Percentiles rank a stretch among this genome's conserved stretches.
phyloP scores from a whole-genome alignment of 192 early-diverging fungal species.

The Haplosporangium gracile region DNA sequence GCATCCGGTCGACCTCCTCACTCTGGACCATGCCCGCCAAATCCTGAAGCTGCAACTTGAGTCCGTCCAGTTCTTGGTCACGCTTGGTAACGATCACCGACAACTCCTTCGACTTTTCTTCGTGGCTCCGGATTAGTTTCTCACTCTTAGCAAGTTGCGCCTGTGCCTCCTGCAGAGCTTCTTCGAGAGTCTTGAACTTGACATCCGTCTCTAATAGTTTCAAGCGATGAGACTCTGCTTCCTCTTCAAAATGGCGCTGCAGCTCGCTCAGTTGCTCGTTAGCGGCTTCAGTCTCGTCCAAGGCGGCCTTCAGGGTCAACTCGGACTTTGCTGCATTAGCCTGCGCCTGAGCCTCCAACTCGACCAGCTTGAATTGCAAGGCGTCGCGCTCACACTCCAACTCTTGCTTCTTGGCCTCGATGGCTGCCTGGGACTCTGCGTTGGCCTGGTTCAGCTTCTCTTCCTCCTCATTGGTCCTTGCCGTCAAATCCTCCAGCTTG shows the following conservation, averaged over 20 bases:
- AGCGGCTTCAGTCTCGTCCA: constrained; percentile 48
- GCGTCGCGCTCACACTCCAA: constrained; percentile 17
- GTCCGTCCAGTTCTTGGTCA: constrained; percentile 55
- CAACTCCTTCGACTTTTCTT: constrained; percentile 32
- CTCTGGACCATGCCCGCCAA: constrained; percentile 61
- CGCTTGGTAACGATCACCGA: constrained; percentile 39
- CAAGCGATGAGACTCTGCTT: constrained; percentile 21
- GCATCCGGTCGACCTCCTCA: constrained; percentile 65
- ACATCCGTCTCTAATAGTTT: constrained; percentile 22
- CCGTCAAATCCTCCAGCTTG: constrained; percentile 56
- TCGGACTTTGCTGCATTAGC: background rate
- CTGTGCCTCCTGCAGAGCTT: constrained; percentile 47
- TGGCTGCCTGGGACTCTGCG: constrained; percentile 18
- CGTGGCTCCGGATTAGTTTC: constrained; percentile 17
- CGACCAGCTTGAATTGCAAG: constrained; percentile 8
- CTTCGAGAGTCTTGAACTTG: constrained; percentile 35
- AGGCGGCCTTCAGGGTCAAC: constrained; percentile 14
- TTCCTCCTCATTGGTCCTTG: constrained; percentile 50
- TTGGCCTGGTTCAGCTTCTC: constrained; percentile 29
- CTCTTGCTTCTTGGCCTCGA: constrained; percentile 26
- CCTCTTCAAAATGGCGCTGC: constrained; percentile 18
- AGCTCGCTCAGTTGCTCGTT: constrained; percentile 48
- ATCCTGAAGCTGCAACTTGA: constrained; percentile 64
- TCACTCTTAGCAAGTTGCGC: constrained; percentile 36
- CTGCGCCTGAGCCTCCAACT: background rate